Evolutionary conservation across 306 rosid species (phyloP), one percentile per base, ranked within the genome.

Genomic region (Prunus davidiana): DNA sequence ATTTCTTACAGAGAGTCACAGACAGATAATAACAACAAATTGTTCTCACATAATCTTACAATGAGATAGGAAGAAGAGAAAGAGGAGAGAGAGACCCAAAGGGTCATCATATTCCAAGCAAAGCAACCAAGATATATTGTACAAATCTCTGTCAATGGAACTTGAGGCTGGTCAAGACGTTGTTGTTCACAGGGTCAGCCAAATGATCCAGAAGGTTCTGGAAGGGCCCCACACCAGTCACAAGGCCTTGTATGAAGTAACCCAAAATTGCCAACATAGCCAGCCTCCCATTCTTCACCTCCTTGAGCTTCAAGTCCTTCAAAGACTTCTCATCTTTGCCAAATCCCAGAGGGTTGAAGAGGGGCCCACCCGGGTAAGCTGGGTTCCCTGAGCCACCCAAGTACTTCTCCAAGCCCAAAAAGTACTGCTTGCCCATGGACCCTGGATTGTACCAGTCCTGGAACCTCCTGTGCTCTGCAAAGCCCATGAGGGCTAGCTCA

Each of bases 261-360:
- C 98, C 98, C 93, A 92, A 83, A 0, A 95, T 77, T 2, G 97
- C 98, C 84, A 95, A 82, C 98, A 95, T 95, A 56, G 97, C 98
- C 88, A 95, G 77, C 81, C 98, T 90, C 19, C 97, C 98, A 79
- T 95, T 95, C 86, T 95, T 95, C 49, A 92, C 84, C 66, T 95
- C 98, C 86, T 95, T 95, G 6, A 95, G 91, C 96, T 95, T 95
- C 81, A 92, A 81, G 0, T 95, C 98, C 76, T 88, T 95, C 88
- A 95, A 0, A 18, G 97, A 92, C 63, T 92, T 95, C 87, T 89
- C 97, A 47, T 95, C 97, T 64, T 95, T 95, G 0, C 98, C 98
- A 64, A 95, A 89, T 13, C 98, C 98, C 64, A 95, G 87, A 2
- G 97, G 98, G 90, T 95, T 95, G 61, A 95, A 92, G 22, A 95